Evolutionary conservation across 176 grass and related monocot genomes (phyloP).

Genomic region (Typha latifolia): DNA sequence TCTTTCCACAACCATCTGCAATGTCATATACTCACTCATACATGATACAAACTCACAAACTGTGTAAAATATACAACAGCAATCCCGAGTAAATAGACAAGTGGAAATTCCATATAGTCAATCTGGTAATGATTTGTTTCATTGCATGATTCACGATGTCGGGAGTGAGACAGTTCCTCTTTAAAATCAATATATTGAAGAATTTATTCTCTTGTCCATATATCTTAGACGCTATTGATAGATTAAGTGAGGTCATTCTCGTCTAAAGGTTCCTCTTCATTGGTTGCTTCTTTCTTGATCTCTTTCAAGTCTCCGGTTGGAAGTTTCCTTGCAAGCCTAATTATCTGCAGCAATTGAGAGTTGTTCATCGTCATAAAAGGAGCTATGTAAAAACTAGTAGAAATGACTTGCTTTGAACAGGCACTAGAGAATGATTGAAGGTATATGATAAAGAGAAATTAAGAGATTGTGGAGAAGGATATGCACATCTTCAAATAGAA

Average conservation of each 20-base stretch:
- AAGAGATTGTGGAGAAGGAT: no score
- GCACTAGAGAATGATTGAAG: not conserved
- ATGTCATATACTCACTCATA: not conserved
- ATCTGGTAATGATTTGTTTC: not conserved
- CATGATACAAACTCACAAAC: not conserved
- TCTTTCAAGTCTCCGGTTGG: conserved; percentile 76
- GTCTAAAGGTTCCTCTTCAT: conserved; percentile 49
- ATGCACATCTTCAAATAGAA: not conserved
- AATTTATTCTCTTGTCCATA: not conserved
- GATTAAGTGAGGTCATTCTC: conserved; percentile 86
- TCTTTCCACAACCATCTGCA: not conserved
- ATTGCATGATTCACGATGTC: not conserved
- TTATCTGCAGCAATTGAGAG: conserved; percentile 45
- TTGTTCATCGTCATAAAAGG: not conserved
- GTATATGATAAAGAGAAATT: no score
- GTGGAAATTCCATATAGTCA: not conserved
- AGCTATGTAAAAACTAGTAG: not conserved
- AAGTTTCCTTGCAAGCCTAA: conserved; percentile 76
- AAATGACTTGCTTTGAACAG: conserved; percentile 5
- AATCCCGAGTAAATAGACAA: not conserved
- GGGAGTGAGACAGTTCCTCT: not conserved
- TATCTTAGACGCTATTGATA: not conserved
- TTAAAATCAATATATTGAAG: not conserved
- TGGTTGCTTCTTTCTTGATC: conserved; percentile 36
- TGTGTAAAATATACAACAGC: not conserved